These are phyloP conservation scores for Sporothrix variecibatus DNA, from an alignment of 2,329 filamentous ascomycete species.

Conservation along the genomic window DNA sequence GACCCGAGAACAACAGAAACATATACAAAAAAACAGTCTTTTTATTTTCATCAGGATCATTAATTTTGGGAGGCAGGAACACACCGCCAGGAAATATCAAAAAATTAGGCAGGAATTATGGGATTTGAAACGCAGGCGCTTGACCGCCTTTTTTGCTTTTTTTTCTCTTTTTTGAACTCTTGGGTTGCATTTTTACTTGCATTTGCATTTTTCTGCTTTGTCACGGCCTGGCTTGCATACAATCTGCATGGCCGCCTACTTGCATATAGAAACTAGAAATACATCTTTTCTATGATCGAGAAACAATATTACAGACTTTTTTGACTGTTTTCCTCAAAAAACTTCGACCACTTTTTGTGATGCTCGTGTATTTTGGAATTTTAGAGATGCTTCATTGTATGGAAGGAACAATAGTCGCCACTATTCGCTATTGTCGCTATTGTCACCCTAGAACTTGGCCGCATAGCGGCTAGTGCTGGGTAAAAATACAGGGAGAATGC, in stretches of 20 bases:
- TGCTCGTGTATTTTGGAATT: not conserved
- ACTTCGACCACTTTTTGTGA: not conserved
- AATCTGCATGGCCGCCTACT: not conserved
- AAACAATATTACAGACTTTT: not conserved
- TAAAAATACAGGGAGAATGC: not conserved
- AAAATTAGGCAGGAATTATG: no score
- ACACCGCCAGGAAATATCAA: no score
- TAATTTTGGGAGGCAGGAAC: no score
- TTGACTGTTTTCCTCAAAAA: not conserved
- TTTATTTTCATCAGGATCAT: not conserved
- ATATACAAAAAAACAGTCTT: not conserved
- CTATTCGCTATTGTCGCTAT: not conserved
- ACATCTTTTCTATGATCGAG: not conserved
- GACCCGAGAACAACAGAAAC: not conserved
- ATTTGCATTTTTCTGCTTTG: not conserved
- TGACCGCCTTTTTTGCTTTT: slow-evolving; percentile 18
- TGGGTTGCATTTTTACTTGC: not conserved
- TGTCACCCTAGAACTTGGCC: not conserved
- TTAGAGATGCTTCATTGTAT: not conserved
- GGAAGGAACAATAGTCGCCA: not conserved
- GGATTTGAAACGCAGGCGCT: not conserved
- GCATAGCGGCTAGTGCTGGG: not conserved
- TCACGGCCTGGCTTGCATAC: not conserved
- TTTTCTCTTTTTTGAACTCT: not conserved
- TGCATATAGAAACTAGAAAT: slow-evolving; percentile 16